Evolutionary conservation across 441 rosid genomes (phyloP).

Genomic region (Iberis amara): DNA sequence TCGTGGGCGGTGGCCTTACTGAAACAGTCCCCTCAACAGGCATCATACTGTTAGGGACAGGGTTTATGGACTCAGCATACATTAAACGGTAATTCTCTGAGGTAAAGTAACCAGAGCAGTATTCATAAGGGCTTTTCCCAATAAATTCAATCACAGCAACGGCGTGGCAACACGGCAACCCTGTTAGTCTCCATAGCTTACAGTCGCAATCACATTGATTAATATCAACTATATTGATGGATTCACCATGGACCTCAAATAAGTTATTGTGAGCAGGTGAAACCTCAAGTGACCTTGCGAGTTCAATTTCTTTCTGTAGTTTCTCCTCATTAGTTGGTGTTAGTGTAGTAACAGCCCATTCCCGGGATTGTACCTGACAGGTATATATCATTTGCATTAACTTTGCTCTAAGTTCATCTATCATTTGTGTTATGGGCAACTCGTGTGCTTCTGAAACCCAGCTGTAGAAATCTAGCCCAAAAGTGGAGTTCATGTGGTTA

Average conservation of each 20-base stretch:
- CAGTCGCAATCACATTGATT: constrained; percentile 63
- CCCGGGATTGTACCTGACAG: constrained; percentile 45
- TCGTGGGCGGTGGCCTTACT: constrained; percentile 61
- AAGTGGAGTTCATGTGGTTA: constrained; percentile 51
- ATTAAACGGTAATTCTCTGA: constrained; percentile 42
- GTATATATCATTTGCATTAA: constrained; percentile 60
- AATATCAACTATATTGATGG: constrained; percentile 46
- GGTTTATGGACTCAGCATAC: constrained; percentile 59
- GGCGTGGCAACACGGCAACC: constrained; percentile 65
- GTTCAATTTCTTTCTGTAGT: constrained; percentile 42
- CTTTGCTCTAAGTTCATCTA: constrained; percentile 55
- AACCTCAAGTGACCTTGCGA: constrained; percentile 42
- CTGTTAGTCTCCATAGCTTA: constrained; percentile 52
- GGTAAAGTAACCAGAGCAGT: constrained; percentile 57
- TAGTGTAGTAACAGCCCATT: constrained; percentile 44
- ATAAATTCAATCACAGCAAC: constrained; percentile 49
- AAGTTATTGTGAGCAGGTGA: constrained; percentile 34
- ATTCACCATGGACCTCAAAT: constrained; percentile 54
- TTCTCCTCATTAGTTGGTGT: constrained; percentile 65
- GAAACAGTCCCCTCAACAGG: constrained; percentile 29
- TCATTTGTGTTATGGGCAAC: constrained; percentile 66
- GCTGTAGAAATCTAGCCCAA: constrained; percentile 57
- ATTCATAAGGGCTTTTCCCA: constrained; percentile 51
- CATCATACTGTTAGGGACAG: constrained; percentile 47
- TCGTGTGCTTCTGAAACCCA: constrained; percentile 73